Base-by-base conservation (phyloP, 2,329 filamentous ascomycete species). In the Penicillium concentricum region DNA sequence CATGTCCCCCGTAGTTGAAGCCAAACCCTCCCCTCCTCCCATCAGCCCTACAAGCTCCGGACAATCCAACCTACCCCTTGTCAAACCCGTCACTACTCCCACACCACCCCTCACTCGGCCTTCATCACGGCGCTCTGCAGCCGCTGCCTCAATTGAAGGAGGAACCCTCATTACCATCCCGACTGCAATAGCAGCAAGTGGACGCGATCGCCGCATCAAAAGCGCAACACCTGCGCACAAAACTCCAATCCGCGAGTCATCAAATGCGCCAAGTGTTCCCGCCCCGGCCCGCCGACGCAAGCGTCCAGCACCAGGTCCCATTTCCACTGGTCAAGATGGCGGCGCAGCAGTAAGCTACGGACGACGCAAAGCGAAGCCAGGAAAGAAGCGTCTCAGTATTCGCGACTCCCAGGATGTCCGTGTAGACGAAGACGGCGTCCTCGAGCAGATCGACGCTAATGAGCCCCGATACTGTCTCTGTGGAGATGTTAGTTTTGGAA, bases 401-500 rank as follows among this genome's bases (percentile, higher is more conserved):
- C 73, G 73, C 43, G 81, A 80, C 18, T 64, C 64, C 56, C 78
- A 74, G 48, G 75, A 76, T 50, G 67, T 74, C 28, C 76, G 77
- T 24, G 74, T 76, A 34, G 79, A 81, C 51, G 76, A 80, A 57
- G 77, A 80, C 50, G 79, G 77, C 1, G 77, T 79, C 1, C 62
- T 78, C 35, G 77, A 79, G 60, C 72, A 79, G 60, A 82, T 87
- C 56, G 84, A 87, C 67, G 82, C 84, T 0, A 78, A 86, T 54
- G 85, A 88, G 70, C 81, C 82, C 16, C 74, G 81, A n/a, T 88
- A 87, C 67, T 88, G 85, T 68, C 70, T 86, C 41, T 88, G 85
- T 64, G 82, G 82, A 38, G 84, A 87, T 63, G 83, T 87, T 18
- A 86, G 83, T 64, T 87, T 81, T 65, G 85, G 85, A 30, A 81